Percentiles rank a stretch among this genome's conserved stretches.
Evolutionary conservation across 1,139 yeast genomes (phyloP).

Genomic region (Lodderomyces parapsilosis): DNA sequence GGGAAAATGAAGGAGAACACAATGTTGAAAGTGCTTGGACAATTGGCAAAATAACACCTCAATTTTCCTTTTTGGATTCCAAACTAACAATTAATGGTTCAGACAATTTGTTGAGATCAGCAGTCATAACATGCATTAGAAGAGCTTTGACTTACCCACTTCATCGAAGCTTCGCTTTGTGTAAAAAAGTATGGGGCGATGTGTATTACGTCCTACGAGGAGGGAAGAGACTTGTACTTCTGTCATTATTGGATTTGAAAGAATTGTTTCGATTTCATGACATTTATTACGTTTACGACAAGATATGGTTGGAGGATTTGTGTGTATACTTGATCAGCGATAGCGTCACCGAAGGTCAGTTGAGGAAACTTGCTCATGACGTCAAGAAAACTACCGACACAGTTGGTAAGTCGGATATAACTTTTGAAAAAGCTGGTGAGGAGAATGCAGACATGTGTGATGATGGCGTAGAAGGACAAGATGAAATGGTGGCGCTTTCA

Average conservation of each 20-base stretch:
- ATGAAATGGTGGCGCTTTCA: slow-evolving; percentile 40
- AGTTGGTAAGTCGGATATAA: slow-evolving; percentile 27
- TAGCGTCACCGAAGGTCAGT: slow-evolving; percentile 43
- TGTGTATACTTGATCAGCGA: slow-evolving; percentile 74
- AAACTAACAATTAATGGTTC: slow-evolving; percentile 32
- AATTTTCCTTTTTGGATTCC: slow-evolving; percentile 68
- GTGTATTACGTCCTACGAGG: slow-evolving; percentile 62
- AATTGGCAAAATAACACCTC: slow-evolving; percentile 81
- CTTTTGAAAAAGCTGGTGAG: slow-evolving; percentile 36
- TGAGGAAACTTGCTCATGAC: slow-evolving; percentile 69
- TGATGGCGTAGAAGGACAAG: slow-evolving; percentile 18
- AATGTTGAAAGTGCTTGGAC: slow-evolving; percentile 94
- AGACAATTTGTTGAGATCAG: slow-evolving; percentile 41
- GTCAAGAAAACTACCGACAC: slow-evolving; percentile 35
- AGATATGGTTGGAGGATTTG: slow-evolving; percentile 76
- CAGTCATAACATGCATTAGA: slow-evolving; percentile 61
- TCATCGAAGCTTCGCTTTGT: slow-evolving; percentile 66
- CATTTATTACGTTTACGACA: slow-evolving; percentile 83
- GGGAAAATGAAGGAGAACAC: slow-evolving; percentile 76
- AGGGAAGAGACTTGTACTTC: slow-evolving; percentile 68
- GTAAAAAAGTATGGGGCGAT: slow-evolving; percentile 70
- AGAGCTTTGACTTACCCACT: slow-evolving; percentile 79
- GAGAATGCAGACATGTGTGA: slow-evolving; percentile 18
- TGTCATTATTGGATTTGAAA: slow-evolving; percentile 56
- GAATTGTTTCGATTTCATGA: slow-evolving; percentile 84